phyloP scores from a whole-genome alignment of 2,329 filamentous ascomycete genomes.

The Cyphellophora attinorum region DNA sequence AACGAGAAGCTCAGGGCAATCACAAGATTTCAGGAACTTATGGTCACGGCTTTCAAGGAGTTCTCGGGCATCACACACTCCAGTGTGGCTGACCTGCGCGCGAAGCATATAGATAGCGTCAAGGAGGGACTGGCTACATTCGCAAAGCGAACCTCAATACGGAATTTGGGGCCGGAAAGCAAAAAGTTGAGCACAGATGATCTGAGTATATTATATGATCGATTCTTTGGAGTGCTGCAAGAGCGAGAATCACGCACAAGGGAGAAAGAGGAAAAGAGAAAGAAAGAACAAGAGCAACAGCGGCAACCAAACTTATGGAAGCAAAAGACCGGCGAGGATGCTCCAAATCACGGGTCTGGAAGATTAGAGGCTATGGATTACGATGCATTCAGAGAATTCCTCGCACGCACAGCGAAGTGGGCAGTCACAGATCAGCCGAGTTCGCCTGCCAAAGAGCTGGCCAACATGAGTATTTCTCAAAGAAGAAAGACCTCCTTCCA shows the following conservation, averaged over 20 bases:
- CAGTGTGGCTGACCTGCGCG: slow-evolving; percentile 77
- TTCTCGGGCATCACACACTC: slow-evolving; percentile 92
- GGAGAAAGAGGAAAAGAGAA: slow-evolving; percentile 65
- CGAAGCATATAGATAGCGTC: slow-evolving; percentile 89
- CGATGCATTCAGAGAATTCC: slow-evolving; percentile 86
- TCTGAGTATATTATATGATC: slow-evolving; percentile 81
- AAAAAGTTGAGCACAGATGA: slow-evolving; percentile 81
- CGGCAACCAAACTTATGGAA: slow-evolving; percentile 11
- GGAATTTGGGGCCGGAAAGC: slow-evolving; percentile 91
- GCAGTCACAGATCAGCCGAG: slow-evolving; percentile 81
- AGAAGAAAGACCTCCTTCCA: slow-evolving; percentile 39
- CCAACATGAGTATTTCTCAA: slow-evolving; percentile 33
- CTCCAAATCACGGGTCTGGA: slow-evolving; percentile 48
- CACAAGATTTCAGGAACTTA: slow-evolving; percentile 92
- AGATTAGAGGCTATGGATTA: slow-evolving; percentile 71
- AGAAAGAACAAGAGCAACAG: slow-evolving; percentile 54
- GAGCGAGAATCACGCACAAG: slow-evolving; percentile 77
- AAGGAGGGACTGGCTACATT: slow-evolving; percentile 95
- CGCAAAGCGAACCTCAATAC: slow-evolving; percentile 89
- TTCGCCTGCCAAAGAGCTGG: slow-evolving; percentile 24
- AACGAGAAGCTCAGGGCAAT: slow-evolving; percentile 91
- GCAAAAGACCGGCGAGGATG: slow-evolving; percentile 28
- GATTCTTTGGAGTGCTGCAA: slow-evolving; percentile 86
- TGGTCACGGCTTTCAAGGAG: slow-evolving; percentile 98
- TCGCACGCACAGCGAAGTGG: slow-evolving; percentile 85